These are phyloP conservation scores for Sporothrix sp. DNA, from an alignment of 2,329 filamentous ascomycete species.

Conservation along the genomic window DNA sequence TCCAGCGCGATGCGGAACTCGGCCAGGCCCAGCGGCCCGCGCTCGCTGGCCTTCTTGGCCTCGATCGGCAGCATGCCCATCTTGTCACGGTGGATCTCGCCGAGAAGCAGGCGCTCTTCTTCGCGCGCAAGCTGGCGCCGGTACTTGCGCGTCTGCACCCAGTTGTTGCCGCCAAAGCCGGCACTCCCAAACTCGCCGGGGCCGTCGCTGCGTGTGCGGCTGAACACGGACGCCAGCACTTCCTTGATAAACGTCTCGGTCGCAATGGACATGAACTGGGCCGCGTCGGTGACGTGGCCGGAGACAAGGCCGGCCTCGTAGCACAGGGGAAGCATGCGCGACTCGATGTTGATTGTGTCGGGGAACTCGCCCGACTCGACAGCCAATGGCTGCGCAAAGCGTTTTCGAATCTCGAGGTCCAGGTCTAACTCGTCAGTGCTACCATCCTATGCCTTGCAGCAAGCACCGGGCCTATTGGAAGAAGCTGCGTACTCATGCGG, in stretches of 20 bases:
- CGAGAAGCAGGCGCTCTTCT: constrained; percentile 62
- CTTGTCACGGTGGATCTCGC: constrained; percentile 64
- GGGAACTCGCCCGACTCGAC: constrained; percentile 62
- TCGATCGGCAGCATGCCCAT: constrained; percentile 73
- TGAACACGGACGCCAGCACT: constrained; percentile 52
- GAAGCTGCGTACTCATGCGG: constrained; percentile 73
- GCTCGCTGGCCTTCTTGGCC: constrained; percentile 61
- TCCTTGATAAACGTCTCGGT: constrained; percentile 61
- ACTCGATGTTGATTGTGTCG: constrained; percentile 52
- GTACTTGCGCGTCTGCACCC: constrained; percentile 74
- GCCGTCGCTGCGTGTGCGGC: constrained; percentile 54
- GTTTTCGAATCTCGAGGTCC: constrained; percentile 58
- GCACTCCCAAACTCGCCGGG: constrained; percentile 52
- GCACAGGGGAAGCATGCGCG: constrained; percentile 58
- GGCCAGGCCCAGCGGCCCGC: constrained; percentile 63
- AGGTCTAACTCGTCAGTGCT: too few relatives aligned
- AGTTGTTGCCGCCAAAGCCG: constrained; percentile 55
- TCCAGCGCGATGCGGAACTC: constrained; percentile 70
- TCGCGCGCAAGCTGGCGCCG: constrained; percentile 64
- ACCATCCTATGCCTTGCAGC: too few relatives aligned
- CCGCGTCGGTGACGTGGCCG: constrained; percentile 50
- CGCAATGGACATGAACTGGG: constrained; percentile 54
- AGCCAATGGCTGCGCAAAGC: constrained; percentile 53
- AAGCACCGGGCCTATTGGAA: too few relatives aligned
- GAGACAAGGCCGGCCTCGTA: constrained; percentile 54